These are phyloP conservation scores for Rhizopogon salebrosus DNA, from an alignment of 768 basidiomycete genomes.

Conservation along the genomic window DNA sequence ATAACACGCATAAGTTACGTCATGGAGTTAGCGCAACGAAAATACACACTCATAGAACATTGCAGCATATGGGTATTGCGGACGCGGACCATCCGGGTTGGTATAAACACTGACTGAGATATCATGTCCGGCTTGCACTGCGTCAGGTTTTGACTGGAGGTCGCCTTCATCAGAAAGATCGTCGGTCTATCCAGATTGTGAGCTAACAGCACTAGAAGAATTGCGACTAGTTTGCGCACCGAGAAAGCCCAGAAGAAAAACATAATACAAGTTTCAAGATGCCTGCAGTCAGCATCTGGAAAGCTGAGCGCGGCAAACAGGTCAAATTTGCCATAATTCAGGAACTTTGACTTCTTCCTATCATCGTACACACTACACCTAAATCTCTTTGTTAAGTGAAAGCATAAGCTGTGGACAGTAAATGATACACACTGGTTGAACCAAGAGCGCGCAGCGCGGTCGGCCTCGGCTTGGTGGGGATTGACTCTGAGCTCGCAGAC, in stretches of 20 bases:
- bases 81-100: conserved; percentile 23
- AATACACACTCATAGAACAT: conserved; percentile 33
- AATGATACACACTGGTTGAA: conserved; percentile 23
- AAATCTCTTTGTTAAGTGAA: background rate
- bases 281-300: conserved; percentile 30
- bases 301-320: conserved; percentile 34
- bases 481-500: conserved; percentile 32
- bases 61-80: conserved; percentile 31
- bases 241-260: conserved; percentile 37
- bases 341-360: conserved; percentile 27
- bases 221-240: conserved; percentile 11
- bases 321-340: conserved; percentile 34
- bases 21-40: conserved; percentile 2
- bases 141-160: conserved; percentile 29
- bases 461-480: conserved; percentile 28
- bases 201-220: background rate
- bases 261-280: conserved; percentile 31
- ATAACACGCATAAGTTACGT: conserved; percentile 5
- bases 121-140: conserved; percentile 27
- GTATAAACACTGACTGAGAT: conserved; percentile 26
- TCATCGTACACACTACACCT: conserved; percentile 32
- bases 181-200: conserved; percentile 23
- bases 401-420: background rate
- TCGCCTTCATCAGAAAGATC: conserved; percentile 33
- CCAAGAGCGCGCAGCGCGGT: conserved; percentile 27